A percentile compares a stretch with the other conserved stretches of the same genome.
Conservation (phyloP, 2,329 filamentous ascomycete species). For the Aspergillus niger region DNA sequence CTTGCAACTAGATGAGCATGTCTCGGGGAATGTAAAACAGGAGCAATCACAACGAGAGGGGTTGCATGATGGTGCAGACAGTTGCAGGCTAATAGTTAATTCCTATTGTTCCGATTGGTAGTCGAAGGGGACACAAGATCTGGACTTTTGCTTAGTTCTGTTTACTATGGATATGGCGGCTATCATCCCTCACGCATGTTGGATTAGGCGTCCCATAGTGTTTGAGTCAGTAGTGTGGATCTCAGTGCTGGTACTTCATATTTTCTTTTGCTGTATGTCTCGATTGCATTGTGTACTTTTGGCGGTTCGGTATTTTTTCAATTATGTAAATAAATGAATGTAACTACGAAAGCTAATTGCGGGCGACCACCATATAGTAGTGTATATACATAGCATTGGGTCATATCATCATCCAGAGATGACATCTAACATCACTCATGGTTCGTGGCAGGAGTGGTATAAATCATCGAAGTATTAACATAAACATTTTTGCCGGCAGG, state of each 20-base stretch:
- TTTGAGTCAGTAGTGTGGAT: rapidly evolving
- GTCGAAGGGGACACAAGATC: too few relatives aligned
- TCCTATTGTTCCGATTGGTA: neutral
- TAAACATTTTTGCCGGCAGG: neutral
- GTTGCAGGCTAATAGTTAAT: neutral
- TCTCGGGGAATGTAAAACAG: neutral
- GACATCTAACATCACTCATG: neutral
- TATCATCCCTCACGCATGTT: too few relatives aligned
- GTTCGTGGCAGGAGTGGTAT: neutral
- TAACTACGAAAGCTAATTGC: too few relatives aligned
- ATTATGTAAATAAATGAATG: too few relatives aligned
- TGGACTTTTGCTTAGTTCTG: too few relatives aligned
- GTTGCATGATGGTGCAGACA: neutral
- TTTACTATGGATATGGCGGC: too few relatives aligned
- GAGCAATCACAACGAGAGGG: neutral
- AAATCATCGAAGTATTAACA: neutral
- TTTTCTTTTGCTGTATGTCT: too few relatives aligned
- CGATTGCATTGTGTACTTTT: too few relatives aligned
- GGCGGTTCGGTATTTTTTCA: too few relatives aligned
- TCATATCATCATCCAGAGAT: neutral
- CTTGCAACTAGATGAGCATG: neutral
- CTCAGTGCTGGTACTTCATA: too few relatives aligned
- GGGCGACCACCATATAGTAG: neutral
- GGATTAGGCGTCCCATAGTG: too few relatives aligned
- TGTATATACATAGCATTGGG: neutral